Percentiles rank a stretch among this genome's conserved stretches.
phyloP scores from a whole-genome alignment of 495 filamentous ascomycete genomes.

The Neurospora sp. region DNA sequence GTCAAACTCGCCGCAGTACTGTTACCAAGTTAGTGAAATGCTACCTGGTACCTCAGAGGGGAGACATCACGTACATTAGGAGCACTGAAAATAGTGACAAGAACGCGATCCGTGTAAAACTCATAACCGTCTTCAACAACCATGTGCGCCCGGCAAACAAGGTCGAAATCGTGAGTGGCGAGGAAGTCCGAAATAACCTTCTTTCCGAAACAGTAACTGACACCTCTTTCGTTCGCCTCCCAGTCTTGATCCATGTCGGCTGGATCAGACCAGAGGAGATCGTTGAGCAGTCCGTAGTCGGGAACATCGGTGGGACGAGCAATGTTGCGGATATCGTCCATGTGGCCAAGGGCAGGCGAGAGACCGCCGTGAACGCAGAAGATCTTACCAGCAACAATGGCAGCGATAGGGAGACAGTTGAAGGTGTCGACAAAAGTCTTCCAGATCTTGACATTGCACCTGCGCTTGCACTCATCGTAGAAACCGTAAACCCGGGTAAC shows the following conservation, averaged over 20 bases:
- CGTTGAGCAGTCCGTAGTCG: conserved; percentile 92
- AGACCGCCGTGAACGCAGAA: conserved; percentile 98
- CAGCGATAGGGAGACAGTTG: conserved; percentile 89
- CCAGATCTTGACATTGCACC: conserved; percentile 98
- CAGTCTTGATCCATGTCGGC: conserved; percentile 97
- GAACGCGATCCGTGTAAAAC: conserved; percentile 90
- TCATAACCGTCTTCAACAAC: conserved; percentile 99
- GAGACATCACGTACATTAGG: conserved; percentile 66
- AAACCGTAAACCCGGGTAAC: conserved; percentile 98
- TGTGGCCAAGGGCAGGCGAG: conserved; percentile 83
- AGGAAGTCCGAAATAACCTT: conserved; percentile 97
- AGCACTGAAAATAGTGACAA: conserved; percentile 96
- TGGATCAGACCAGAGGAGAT: conserved; percentile 95
- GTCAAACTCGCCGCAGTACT: conserved; percentile 99
- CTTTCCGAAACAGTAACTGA: conserved; percentile 98
- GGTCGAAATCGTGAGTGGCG: conserved; percentile 88
- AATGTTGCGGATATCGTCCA: conserved; percentile 98
- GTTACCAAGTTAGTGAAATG: conserved; percentile 2
- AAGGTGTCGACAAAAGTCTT: conserved; percentile 98
- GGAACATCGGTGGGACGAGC: conserved; percentile 94
- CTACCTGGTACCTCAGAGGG: neutral
- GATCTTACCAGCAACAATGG: conserved; percentile 96
- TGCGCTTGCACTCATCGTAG: conserved; percentile 97
- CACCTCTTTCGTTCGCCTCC: conserved; percentile 94
- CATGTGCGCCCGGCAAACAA: conserved; percentile 98